A percentile compares a stretch with the other conserved stretches of the same genome.
Evolutionary conservation across 768 basidiomycete genomes (phyloP).

Genomic region (Suillus discolor): DNA sequence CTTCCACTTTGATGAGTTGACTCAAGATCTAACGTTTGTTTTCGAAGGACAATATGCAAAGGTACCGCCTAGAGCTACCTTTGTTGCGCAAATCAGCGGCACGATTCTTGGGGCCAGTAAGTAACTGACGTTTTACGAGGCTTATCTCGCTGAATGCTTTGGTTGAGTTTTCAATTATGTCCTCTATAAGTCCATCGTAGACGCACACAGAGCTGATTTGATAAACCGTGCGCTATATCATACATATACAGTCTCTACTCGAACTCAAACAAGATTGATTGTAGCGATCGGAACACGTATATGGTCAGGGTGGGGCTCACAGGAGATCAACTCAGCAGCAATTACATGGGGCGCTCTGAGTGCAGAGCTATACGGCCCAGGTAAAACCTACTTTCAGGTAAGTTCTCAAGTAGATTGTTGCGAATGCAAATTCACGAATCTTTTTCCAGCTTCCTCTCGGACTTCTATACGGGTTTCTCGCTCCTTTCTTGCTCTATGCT

Average conservation of each 20-base stretch:
- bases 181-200: slow-evolving; percentile 22
- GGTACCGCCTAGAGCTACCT: slow-evolving; percentile 51
- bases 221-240: slow-evolving; percentile 14
- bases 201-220: slow-evolving; percentile 14
- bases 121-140: slow-evolving; percentile 9
- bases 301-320: slow-evolving; percentile 45
- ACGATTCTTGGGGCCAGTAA: slow-evolving; percentile 52
- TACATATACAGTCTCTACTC: background rate
- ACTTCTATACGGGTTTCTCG: slow-evolving; percentile 34
- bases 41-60: slow-evolving; percentile 60
- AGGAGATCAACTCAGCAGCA: slow-evolving; percentile 54
- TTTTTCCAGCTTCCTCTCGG: slow-evolving; percentile 19
- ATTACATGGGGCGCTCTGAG: slow-evolving; percentile 59
- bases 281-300: slow-evolving; percentile 19
- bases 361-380: slow-evolving; percentile 51
- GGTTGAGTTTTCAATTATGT: slow-evolving; percentile 22
- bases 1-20: slow-evolving; percentile 9
- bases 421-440: background rate
- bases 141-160: background rate
- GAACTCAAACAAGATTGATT: slow-evolving; percentile 9
- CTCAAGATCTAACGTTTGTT: slow-evolving; percentile 20
- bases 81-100: slow-evolving; percentile 49
- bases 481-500: slow-evolving; percentile 32
- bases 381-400: slow-evolving; percentile 45
- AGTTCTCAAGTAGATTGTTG: slow-evolving; percentile 29